Evolutionary conservation across 2,329 filamentous ascomycete species (phyloP).

Genomic region (Colletotrichum theobromicola): DNA sequence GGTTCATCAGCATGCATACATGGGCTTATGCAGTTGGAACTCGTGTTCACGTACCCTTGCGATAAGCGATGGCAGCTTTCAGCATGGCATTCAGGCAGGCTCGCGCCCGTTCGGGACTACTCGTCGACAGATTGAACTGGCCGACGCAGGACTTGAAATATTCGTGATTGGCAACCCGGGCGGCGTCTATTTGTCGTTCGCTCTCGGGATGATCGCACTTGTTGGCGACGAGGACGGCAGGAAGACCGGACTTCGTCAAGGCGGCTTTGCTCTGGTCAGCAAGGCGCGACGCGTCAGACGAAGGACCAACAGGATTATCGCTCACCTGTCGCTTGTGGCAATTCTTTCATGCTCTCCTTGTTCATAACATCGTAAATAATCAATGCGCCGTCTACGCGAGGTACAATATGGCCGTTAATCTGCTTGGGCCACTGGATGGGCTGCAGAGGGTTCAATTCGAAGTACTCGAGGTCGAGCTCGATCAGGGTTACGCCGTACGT

Average conservation of each 20-base stretch:
- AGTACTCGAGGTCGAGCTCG: slow-evolving; percentile 70
- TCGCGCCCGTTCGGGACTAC: slow-evolving; percentile 74
- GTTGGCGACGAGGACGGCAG: slow-evolving; percentile 82
- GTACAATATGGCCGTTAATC: slow-evolving; percentile 72
- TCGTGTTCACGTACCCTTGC: slow-evolving; percentile 64
- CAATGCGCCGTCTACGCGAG: slow-evolving; percentile 81
- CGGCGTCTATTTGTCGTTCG: slow-evolving; percentile 73
- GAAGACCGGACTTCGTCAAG: slow-evolving; percentile 73
- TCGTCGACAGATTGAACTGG: slow-evolving; percentile 75
- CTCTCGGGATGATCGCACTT: slow-evolving; percentile 84
- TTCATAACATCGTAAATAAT: slow-evolving; percentile 89
- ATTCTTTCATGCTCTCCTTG: slow-evolving; percentile 73
- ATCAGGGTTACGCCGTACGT: slow-evolving; percentile 65
- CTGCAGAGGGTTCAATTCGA: slow-evolving; percentile 63
- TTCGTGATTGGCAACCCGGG: slow-evolving; percentile 64
- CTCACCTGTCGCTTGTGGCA: slow-evolving; percentile 82
- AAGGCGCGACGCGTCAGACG: background rate
- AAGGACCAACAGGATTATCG: slow-evolving; percentile 27
- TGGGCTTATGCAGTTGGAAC: background rate
- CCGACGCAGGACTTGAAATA: slow-evolving; percentile 73
- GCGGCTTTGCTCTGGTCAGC: slow-evolving; percentile 60
- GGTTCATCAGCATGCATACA: slow-evolving; percentile 15
- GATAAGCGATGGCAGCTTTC: slow-evolving; percentile 69
- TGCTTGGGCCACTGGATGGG: slow-evolving; percentile 72
- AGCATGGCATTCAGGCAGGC: slow-evolving; percentile 79